Evolutionary conservation across 2,329 filamentous ascomycete genomes (phyloP), one percentile per base, ranked within the genome.

Genomic region (Mycosphaerella arachidis): DNA sequence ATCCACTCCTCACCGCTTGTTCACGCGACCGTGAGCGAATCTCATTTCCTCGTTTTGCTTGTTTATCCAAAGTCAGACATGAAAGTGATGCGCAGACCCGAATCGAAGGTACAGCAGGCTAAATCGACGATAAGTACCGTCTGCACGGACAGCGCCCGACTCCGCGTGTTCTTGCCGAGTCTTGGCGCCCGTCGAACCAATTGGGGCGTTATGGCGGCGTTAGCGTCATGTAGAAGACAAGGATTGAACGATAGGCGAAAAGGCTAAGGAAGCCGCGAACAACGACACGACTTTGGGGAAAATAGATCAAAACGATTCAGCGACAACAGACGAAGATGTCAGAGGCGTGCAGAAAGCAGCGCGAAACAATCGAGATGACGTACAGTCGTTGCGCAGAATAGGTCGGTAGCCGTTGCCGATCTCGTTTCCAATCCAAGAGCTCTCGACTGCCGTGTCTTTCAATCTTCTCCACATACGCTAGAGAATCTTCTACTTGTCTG

Each of bases 401-500:
- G 1, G 46, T 29, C 46, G 46, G 46, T 29, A 50, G 24, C 46
- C 46, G 46, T 16, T 50, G 46, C n/a, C 30, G 30, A n/a, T 10
- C 30, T 12, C 16, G 24, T 24, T 24, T 24, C 24, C n/a, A n/a
- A n/a, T 10, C 6, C 8, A 52, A 33, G 27, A 52, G 48, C 48
- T 52, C 27, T 31, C 10, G 24, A 13, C 27, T 50, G 18, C 48
- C 27, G 48, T 52, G 16, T 35, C n/a, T 33, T 18, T 10, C 27
- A 10, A 18, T 16, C 29, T 20, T 52, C 50, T 52, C 50, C 50
- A 52, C 50, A 52, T 52, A 52, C 50, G 50, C 50, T 52, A 52
- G 13, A 30, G 46, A 30, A 50, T 50, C 46, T 50, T 50, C 46
- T 27, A 50, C 46, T 50, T 50, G 9, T 50, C 29, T 50, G 46